Base-by-base conservation (phyloP, 306 rosid genomes). In the Datisca glomerata region DNA sequence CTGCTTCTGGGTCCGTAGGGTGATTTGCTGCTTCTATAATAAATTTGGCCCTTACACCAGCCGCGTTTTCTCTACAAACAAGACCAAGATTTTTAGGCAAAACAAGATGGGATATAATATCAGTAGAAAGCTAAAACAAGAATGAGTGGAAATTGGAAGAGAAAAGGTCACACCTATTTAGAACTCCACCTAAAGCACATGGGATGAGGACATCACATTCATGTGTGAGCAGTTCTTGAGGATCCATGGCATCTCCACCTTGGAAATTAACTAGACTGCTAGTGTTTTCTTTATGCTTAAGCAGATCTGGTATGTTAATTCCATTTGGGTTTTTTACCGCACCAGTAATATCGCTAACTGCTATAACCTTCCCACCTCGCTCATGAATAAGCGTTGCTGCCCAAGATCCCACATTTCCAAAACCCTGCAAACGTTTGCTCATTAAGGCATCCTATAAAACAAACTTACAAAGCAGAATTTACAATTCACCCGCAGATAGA, bases 331-430 rank as follows among this genome's bases (percentile, higher is more conserved):
- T 76, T 4, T 20, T 35, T 17, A 71, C 40, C 12, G 79, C 84
- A 8, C 84, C 84, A 7, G 67, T 75, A 42, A 75, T 56, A 36
- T 71, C 83, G 48, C 79, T 75, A 13, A 76, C 66, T 46, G 73
- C 84, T 49, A 71, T 23, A 37, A 76, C 35, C 58, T 71, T 76
- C 12, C 84, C 79, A 8, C 79, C 79, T 41, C 32, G 56, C 65
- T 71, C 75, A 3, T 60, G 72, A 53, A 67, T 56, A 2, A 71
- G 65, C 53, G 7, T 67, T 6, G 79, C 79, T 37, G 65, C 79
- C 79, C 84, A 76, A 18, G 76, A 60, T 36, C 84, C 84, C 47
- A 89, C 95, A 41, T 89, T 89, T 37, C 97, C 97, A 57, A 83
- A 89, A 59, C 97, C 95, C 97, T 83, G 15, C 15, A 27, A 41